These are phyloP conservation scores for Plenodomus lindquistii DNA, from an alignment of 2,329 filamentous ascomycete genomes.

Conservation along the genomic window DNA sequence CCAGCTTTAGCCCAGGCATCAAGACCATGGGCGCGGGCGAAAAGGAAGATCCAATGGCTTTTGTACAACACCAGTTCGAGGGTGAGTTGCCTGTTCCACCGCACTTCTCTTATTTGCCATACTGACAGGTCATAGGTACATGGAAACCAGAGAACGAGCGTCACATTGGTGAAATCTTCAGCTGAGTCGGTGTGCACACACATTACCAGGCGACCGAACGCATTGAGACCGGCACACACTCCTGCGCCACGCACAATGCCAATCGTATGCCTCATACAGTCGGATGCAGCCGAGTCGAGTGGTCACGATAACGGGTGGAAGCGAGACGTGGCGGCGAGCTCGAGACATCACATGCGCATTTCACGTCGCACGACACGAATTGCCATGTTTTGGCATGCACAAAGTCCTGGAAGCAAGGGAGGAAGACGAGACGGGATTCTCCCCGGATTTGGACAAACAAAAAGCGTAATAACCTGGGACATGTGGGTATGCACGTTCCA, in stretches of 20 bases:
- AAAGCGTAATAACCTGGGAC: background rate
- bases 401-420: background rate
- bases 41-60: slow-evolving; percentile 90
- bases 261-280: background rate
- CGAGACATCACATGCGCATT: background rate
- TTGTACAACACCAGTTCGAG: slow-evolving; percentile 96
- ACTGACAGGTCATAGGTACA: slow-evolving; percentile 37
- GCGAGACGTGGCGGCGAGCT: background rate
- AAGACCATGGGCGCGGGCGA: slow-evolving; percentile 90
- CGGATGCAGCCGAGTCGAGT: too few relatives aligned
- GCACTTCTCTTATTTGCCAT: slow-evolving; percentile 6
- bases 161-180: slow-evolving; percentile 41
- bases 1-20: slow-evolving; percentile 94
- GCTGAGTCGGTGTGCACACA: slow-evolving; percentile 16
- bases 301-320: background rate
- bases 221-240: background rate
- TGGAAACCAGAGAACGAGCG: slow-evolving; percentile 43
- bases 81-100: slow-evolving; percentile 58
- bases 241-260: background rate
- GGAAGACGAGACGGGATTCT: background rate
- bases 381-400: background rate
- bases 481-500: too few relatives aligned
- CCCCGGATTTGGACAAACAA: background rate
- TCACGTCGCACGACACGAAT: background rate
- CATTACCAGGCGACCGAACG: background rate